phyloP scores from a whole-genome alignment of 2,329 filamentous ascomycete genomes.

The Fusarium foetens region DNA sequence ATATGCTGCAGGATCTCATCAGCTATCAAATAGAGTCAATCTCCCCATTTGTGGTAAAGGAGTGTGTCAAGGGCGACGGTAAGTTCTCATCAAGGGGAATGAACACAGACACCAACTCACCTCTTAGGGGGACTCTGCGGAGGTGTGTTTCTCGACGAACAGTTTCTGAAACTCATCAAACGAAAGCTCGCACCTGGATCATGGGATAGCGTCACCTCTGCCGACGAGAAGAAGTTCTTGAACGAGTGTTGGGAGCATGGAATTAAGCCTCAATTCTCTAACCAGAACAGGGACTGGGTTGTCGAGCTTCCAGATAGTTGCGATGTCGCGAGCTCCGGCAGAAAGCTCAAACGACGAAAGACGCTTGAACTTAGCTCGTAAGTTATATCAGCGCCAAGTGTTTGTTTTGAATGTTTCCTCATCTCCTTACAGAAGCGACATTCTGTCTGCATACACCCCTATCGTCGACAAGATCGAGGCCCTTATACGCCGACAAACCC shows the following conservation, averaged over 20 bases:
- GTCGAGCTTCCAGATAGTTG: slow-evolving; percentile 33
- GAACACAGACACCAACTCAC: neutral
- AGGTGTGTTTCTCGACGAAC: slow-evolving; percentile 54
- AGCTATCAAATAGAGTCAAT: slow-evolving; percentile 47
- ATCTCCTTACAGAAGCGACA: slow-evolving; percentile 18
- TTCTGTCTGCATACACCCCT: slow-evolving; percentile 40
- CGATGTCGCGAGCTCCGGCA: accelerated
- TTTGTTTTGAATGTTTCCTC: accelerated
- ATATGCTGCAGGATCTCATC: slow-evolving; percentile 50
- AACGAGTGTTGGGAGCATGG: slow-evolving; percentile 46
- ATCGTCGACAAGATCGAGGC: slow-evolving; percentile 30
- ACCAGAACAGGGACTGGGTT: slow-evolving; percentile 19
- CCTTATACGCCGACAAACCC: slow-evolving; percentile 43
- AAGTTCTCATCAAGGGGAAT: neutral
- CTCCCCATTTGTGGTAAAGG: slow-evolving; percentile 46
- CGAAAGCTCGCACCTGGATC: slow-evolving; percentile 8
- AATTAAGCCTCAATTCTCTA: slow-evolving; percentile 43
- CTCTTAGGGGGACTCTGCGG: slow-evolving; percentile 51
- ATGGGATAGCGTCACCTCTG: slow-evolving; percentile 5
- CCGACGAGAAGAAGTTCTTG: slow-evolving; percentile 28
- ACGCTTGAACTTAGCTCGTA: slow-evolving; percentile 11
- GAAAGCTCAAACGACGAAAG: slow-evolving; percentile 5
- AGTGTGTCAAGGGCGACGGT: slow-evolving; percentile 53
- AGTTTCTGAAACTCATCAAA: slow-evolving; percentile 47
- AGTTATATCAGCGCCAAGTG: accelerated